Conservation (phyloP, 1,139 yeast species). For the Hyphopichia pseudoburtonii region DNA sequence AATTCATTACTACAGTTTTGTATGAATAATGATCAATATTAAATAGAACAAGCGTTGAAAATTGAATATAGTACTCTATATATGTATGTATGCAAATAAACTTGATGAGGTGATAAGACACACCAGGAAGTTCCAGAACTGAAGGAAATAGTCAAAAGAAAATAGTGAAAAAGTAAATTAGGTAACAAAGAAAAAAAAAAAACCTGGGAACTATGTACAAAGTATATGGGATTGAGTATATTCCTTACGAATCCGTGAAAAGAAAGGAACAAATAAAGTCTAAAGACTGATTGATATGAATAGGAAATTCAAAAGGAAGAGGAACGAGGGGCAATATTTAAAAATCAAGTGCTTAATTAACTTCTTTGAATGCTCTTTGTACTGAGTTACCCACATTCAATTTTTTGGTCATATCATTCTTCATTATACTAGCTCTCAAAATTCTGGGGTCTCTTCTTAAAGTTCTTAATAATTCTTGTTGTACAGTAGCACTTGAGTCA, state of each 20-base stretch:
- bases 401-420: constrained; percentile 57
- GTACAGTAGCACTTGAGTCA: constrained; percentile 84
- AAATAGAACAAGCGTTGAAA: not conserved
- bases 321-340: no score
- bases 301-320: no score
- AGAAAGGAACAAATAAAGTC: no score
- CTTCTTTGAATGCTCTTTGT: constrained; percentile 19
- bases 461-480: constrained; percentile 78
- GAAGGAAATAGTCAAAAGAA: no score
- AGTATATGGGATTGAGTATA: no score
- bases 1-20: no score
- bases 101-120: not conserved
- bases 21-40: no score
- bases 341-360: no score
- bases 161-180: no score
- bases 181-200: no score
- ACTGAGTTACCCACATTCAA: constrained; percentile 57
- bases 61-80: not conserved
- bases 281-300: no score
- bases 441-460: constrained; percentile 88
- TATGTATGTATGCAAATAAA: not conserved
- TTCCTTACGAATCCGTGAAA: no score
- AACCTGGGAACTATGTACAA: not conserved
- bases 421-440: constrained; percentile 72
- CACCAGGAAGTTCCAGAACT: not conserved